phyloP scores from a whole-genome alignment of 2,329 filamentous ascomycete species.

The Alternaria postmessia region DNA sequence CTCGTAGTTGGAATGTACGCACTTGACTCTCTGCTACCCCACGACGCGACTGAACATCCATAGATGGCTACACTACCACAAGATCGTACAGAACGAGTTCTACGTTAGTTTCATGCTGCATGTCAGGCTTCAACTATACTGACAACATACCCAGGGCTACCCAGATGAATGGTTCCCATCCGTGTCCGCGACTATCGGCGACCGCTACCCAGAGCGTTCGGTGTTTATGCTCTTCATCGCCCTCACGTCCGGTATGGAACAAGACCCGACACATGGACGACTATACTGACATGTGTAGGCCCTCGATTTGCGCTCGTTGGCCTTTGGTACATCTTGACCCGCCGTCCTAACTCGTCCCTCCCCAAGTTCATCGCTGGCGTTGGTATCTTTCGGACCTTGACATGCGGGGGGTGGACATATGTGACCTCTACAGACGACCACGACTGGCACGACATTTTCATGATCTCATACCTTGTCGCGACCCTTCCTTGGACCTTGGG shows the following conservation, averaged over 20 bases:
- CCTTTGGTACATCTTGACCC: constrained; percentile 89
- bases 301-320: constrained; percentile 90
- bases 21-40: constrained; percentile 4
- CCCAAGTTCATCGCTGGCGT: constrained; percentile 82
- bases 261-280: not conserved
- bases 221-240: constrained; percentile 98
- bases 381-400: constrained; percentile 87
- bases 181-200: constrained; percentile 95
- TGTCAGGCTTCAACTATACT: constrained; percentile 2
- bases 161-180: constrained; percentile 97
- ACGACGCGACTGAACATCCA: constrained; percentile 31
- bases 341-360: constrained; percentile 74
- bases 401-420: constrained; percentile 98
- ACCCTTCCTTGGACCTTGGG: constrained; percentile 96
- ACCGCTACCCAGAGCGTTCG: constrained; percentile 94
- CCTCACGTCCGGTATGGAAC: constrained; percentile 77
- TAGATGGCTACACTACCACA: constrained; percentile 84
- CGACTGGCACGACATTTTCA: constrained; percentile 98
- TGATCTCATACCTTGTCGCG: constrained; percentile 96
- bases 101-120: constrained; percentile 60
- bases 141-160: constrained; percentile 47
- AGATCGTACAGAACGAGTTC: constrained; percentile 97
- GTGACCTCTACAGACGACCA: constrained; percentile 98
- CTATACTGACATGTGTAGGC: constrained; percentile 60
- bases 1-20: constrained; percentile 73